Evolutionary conservation across 768 basidiomycete species (phyloP).

Genomic region (Lyophyllum atratum): DNA sequence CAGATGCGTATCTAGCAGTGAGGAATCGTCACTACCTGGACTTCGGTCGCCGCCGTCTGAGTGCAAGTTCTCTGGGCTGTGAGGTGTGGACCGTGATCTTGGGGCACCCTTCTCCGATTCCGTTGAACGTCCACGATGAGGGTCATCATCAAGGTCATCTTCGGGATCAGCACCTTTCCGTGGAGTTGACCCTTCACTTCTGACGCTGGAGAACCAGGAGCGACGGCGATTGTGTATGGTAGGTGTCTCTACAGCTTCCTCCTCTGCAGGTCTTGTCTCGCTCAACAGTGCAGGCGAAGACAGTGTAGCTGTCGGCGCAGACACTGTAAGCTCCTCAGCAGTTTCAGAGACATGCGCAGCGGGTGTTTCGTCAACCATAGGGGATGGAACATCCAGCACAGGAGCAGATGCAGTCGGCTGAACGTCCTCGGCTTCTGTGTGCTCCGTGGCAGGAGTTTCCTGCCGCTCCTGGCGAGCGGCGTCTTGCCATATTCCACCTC

Average conservation of each 20-base stretch:
- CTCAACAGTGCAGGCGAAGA: conserved; percentile 10
- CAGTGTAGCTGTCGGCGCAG: conserved; percentile 4
- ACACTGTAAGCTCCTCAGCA: conserved; percentile 19
- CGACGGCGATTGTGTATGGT: conserved; percentile 42
- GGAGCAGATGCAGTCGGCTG: conserved; percentile 41
- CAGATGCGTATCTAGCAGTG: conserved; percentile 10
- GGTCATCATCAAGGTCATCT: conserved; percentile 25
- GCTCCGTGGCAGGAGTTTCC: conserved; percentile 17
- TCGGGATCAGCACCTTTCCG: conserved; percentile 21
- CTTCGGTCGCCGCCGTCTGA: conserved; percentile 15
- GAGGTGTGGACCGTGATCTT: conserved; percentile 37
- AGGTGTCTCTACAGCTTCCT: conserved; percentile 20
- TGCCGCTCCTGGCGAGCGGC: conserved; percentile 51
- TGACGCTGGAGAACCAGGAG: conserved; percentile 58
- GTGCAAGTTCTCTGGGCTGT: conserved; percentile 23
- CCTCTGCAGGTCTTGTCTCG: conserved; percentile 5
- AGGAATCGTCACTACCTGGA: conserved; percentile 13
- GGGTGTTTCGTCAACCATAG: conserved; percentile 4
- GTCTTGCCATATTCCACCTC: conserved; percentile 91
- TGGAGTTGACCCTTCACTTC: conserved; percentile 35
- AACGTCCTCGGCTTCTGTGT: conserved; percentile 25
- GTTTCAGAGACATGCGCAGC: conserved; percentile 15
- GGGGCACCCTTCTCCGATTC: conserved; percentile 29
- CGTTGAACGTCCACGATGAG: conserved; percentile 38
- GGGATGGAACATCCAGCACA: conserved; percentile 21